phyloP scores from a whole-genome alignment of 2,329 filamentous ascomycete genomes.

The Aureobasidium lini region DNA sequence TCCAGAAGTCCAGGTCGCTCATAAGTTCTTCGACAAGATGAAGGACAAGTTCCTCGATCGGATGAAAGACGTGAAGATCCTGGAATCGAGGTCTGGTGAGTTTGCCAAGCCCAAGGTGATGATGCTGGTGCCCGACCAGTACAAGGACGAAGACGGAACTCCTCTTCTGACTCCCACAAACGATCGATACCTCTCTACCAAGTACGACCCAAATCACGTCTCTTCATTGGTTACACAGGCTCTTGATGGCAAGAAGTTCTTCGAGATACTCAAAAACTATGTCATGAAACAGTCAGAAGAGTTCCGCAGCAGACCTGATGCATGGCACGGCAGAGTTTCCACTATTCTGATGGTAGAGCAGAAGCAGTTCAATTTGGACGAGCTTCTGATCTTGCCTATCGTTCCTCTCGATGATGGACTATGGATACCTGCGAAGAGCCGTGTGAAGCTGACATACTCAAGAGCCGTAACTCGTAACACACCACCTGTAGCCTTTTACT shows the following conservation, averaged over 20 bases:
- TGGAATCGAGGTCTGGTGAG: not conserved
- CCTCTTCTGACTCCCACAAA: not conserved
- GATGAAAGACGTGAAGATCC: not conserved
- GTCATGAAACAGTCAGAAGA: not conserved
- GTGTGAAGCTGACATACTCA: not conserved
- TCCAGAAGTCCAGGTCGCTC: not conserved
- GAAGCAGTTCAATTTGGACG: not conserved
- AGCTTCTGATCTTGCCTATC: not conserved
- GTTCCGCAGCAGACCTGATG: not conserved
- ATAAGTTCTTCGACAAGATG: not conserved
- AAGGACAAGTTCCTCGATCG: not conserved
- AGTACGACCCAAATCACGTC: not conserved
- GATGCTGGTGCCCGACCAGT: not conserved
- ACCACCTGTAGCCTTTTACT: conserved; percentile 6
- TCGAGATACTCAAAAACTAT: conserved; percentile 10
- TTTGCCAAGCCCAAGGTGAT: not conserved
- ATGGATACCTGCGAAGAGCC: conserved; percentile 3
- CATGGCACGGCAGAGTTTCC: conserved; percentile 13
- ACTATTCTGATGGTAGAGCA: not conserved
- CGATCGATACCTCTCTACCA: not conserved
- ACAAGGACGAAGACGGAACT: not conserved
- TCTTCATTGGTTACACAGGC: not conserved
- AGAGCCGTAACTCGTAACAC: not conserved
- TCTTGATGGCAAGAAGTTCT: conserved; percentile 2
- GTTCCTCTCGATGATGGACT: conserved; percentile 13